phyloP scores from a whole-genome alignment of 139 green algal species.

The Zygnema cylindricum region DNA sequence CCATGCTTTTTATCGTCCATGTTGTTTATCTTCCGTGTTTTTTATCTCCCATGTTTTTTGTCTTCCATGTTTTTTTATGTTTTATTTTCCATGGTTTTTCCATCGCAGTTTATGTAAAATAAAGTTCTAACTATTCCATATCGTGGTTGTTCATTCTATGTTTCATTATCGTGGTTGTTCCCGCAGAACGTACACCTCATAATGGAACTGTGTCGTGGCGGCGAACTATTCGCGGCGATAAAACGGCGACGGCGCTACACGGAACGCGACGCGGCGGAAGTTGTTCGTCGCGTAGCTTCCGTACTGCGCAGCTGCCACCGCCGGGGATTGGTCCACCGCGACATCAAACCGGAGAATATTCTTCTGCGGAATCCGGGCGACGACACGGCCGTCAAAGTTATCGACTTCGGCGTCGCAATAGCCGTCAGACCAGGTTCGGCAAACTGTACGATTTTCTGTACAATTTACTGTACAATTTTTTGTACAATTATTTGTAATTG shows the following conservation, averaged over 20 bases:
- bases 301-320: constrained; percentile 94
- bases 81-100: too few species aligned
- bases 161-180: too few species aligned
- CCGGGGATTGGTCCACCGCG: constrained; percentile 87
- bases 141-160: too few species aligned
- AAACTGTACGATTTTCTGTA: too few species aligned
- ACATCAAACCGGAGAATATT: constrained; percentile 95
- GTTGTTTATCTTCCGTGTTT: too few species aligned
- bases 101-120: too few species aligned
- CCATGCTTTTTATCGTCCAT: too few species aligned
- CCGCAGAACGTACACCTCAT: not conserved
- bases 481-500: too few species aligned
- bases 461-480: too few species aligned
- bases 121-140: too few species aligned
- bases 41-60: too few species aligned
- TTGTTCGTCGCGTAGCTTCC: constrained; percentile 2
- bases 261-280: constrained; percentile 33
- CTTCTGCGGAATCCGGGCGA: constrained; percentile 76
- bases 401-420: constrained; percentile 82
- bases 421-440: constrained; percentile 40
- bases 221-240: constrained; percentile 53
- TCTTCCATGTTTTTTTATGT: not conserved
- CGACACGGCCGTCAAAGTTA: constrained; percentile 87
- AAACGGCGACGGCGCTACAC: constrained; percentile 41
- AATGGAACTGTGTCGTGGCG: constrained; percentile 42